Evolutionary conservation across 257 asterid species (phyloP).

Genomic region (Nicotiana tabacum): DNA sequence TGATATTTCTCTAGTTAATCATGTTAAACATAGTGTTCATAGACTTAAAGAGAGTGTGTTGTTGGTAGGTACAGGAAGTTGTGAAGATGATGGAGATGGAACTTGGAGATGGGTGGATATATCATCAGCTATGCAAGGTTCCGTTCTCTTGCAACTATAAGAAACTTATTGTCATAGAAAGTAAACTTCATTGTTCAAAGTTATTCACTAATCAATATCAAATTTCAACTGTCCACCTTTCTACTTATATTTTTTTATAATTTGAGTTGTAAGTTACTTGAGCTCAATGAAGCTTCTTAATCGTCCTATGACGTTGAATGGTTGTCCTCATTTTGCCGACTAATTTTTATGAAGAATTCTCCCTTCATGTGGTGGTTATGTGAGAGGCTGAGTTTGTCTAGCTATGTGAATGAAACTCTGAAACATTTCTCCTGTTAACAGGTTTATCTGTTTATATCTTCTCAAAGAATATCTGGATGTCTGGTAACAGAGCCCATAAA

Average conservation of each 20-base stretch:
- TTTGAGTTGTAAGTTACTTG: background rate
- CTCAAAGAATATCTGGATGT: constrained; percentile 66
- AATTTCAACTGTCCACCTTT: background rate
- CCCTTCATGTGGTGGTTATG: background rate
- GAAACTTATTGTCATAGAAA: background rate
- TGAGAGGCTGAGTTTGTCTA: background rate
- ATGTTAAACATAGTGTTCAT: background rate
- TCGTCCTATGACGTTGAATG: background rate
- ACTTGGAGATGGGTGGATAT: constrained; percentile 86
- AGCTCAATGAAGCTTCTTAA: background rate
- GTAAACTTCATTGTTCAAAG: background rate
- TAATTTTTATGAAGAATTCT: background rate
- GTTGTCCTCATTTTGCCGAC: background rate
- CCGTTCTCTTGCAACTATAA: constrained; percentile 11
- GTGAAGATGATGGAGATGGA: constrained; percentile 74
- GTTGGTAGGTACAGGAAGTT: constrained; percentile 58
- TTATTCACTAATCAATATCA: background rate
- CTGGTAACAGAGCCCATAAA: constrained; percentile 59
- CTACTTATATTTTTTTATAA: background rate
- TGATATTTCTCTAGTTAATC: background rate
- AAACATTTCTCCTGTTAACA: constrained; percentile 20
- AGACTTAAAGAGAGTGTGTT: background rate
- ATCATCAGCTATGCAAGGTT: constrained; percentile 58
- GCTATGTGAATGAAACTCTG: background rate
- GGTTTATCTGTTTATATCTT: constrained; percentile 65